A percentile compares a stretch with the other conserved stretches of the same genome.
Conservation (phyloP, 2,329 filamentous ascomycete species). For the Penicillium griseofulvum region DNA sequence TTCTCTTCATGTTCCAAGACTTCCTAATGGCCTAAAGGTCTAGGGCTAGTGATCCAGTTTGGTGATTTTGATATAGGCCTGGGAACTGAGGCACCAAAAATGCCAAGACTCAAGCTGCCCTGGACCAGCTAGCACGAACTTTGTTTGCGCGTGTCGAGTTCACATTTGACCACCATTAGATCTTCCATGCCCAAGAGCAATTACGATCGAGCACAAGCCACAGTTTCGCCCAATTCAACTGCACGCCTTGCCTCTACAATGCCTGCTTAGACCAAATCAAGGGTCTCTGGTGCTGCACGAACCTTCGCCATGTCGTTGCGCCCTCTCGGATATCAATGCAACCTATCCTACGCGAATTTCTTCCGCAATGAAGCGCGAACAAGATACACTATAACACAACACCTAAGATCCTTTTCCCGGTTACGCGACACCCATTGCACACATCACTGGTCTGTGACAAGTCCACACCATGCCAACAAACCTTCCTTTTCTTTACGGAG, state of each 20-base stretch:
- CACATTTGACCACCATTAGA: not conserved
- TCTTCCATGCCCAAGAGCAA: not conserved
- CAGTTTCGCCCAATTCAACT: not conserved
- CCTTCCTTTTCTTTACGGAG: not conserved
- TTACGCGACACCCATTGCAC: not conserved
- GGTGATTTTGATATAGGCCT: not conserved
- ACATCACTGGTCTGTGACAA: not conserved
- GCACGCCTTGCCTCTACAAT: not conserved
- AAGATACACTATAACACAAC: not conserved
- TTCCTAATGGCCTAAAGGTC: too few species aligned
- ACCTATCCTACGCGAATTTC: not conserved
- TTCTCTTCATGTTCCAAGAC: too few species aligned
- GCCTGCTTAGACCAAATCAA: slow-evolving; percentile 2
- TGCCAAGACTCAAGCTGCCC: slow-evolving; percentile 1
- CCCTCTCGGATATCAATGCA: slow-evolving; percentile 3
- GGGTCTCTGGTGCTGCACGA: not conserved
- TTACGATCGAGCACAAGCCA: not conserved
- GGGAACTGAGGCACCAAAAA: not conserved
- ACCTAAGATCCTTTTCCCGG: not conserved
- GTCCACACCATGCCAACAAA: not conserved
- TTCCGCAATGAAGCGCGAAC: not conserved
- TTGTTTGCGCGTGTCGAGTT: not conserved
- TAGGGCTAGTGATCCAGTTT: too few species aligned
- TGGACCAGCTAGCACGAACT: not conserved
- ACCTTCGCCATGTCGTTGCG: slow-evolving; percentile 6